These are phyloP conservation scores for Parsonsia alboflavescens DNA, from an alignment of 257 asterid genomes.

Conservation along the genomic window DNA sequence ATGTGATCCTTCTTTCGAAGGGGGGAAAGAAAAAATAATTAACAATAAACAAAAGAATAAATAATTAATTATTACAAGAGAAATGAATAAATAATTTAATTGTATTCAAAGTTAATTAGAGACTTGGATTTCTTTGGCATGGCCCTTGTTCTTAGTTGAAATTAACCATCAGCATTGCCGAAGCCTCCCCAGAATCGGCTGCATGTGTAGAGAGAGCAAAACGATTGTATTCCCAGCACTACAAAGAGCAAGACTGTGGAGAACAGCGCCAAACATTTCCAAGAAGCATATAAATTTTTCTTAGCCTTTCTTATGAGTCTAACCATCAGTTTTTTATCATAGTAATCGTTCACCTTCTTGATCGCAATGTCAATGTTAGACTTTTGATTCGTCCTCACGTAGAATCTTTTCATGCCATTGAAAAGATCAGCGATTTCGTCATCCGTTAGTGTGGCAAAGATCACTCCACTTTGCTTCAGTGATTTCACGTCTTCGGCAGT, in stretches of 20 bases:
- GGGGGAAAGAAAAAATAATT: not conserved
- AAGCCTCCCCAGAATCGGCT: constrained; percentile 5
- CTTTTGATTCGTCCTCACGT: constrained; percentile 7
- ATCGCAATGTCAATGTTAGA: constrained; percentile 36
- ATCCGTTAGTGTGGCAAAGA: constrained; percentile 26
- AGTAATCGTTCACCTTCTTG: constrained; percentile 31
- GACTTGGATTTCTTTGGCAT: not conserved
- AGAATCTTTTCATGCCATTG: constrained; percentile 37
- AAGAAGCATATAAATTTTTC: constrained; percentile 17
- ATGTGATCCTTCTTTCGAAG: not conserved
- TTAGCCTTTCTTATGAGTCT: constrained; percentile 22
- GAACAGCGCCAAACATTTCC: constrained; percentile 25
- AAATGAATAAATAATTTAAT: not conserved
- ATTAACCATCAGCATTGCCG: not conserved
- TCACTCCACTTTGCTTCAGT: constrained; percentile 32
- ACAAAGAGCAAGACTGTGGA: constrained; percentile 23
- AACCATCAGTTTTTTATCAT: constrained; percentile 20
- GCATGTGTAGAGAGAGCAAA: constrained; percentile 32
- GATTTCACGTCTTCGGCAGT: constrained; percentile 35
- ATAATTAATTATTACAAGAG: not conserved
- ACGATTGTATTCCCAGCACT: constrained; percentile 36
- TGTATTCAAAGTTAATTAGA: not conserved
- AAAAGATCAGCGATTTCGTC: constrained; percentile 39
- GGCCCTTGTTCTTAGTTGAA: not conserved
- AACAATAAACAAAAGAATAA: not conserved